Percentiles rank a stretch among this genome's conserved stretches.
Conservation (phyloP, 2,329 filamentous ascomycete genomes). For the Aspergillus tamarii region DNA sequence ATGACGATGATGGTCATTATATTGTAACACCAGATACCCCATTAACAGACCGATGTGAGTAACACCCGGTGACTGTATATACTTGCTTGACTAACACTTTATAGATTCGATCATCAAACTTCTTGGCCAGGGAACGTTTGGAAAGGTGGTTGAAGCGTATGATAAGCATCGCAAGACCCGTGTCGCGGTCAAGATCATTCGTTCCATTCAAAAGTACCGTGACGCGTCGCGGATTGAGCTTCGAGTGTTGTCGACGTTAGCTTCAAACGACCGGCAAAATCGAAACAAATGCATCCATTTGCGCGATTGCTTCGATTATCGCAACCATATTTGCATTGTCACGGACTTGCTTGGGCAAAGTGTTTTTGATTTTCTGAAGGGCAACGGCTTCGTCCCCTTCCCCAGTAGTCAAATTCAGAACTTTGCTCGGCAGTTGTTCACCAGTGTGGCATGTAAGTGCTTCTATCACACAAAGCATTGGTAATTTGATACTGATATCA, state of each 20-base stretch:
- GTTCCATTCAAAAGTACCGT: conserved; percentile 96
- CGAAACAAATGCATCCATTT: conserved; percentile 96
- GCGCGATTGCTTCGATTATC: conserved; percentile 94
- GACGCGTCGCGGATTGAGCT: conserved; percentile 95
- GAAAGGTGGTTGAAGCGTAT: conserved; percentile 92
- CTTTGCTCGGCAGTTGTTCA: conserved; percentile 93
- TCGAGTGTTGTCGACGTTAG: conserved; percentile 85
- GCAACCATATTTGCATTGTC: conserved; percentile 91
- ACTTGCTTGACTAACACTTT: conserved; percentile 21
- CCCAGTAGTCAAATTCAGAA: conserved; percentile 98
- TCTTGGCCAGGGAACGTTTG: conserved; percentile 95
- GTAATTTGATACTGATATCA: conserved; percentile 29
- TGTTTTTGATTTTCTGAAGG: conserved; percentile 97
- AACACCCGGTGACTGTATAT: neutral
- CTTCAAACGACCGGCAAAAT: conserved; percentile 88
- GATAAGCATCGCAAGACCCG: conserved; percentile 76
- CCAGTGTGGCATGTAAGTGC: conserved; percentile 92
- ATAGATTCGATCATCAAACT: conserved; percentile 85
- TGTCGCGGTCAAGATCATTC: conserved; percentile 97
- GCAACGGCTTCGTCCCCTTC: conserved; percentile 93
- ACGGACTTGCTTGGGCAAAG: conserved; percentile 84
- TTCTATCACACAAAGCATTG: conserved; percentile 1
- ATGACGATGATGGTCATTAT: conserved; percentile 97
- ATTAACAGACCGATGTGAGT: conserved; percentile 86
- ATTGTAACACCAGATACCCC: conserved; percentile 86